Evolutionary conservation across 306 rosid genomes (phyloP).

Genomic region (Inga laurina): DNA sequence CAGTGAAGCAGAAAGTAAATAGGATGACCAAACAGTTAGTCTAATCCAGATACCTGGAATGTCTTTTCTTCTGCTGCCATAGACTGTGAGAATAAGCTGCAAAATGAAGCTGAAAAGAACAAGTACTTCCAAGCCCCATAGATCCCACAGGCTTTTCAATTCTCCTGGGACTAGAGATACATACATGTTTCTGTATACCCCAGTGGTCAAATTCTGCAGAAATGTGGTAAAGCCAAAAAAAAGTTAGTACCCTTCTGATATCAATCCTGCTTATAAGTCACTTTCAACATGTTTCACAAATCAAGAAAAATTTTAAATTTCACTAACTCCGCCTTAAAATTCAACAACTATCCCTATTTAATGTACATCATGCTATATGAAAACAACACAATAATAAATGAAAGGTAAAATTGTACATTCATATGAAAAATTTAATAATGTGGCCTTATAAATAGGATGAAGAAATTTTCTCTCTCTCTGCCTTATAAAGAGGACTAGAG

Average conservation of each 20-base stretch:
- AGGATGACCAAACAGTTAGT: slow-evolving; percentile 58
- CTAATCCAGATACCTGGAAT: slow-evolving; percentile 52
- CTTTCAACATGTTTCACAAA: too few species aligned
- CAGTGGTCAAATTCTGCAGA: slow-evolving; percentile 32
- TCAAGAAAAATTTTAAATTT: too few species aligned
- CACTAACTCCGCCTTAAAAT: too few species aligned
- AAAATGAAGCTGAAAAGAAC: slow-evolving; percentile 48
- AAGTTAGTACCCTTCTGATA: background rate
- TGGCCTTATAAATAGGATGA: too few species aligned
- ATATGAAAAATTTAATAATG: too few species aligned
- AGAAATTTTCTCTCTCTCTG: too few species aligned
- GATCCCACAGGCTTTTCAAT: slow-evolving; percentile 46
- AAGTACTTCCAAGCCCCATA: slow-evolving; percentile 57
- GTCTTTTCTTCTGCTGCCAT: slow-evolving; percentile 61
- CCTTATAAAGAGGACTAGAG: too few species aligned
- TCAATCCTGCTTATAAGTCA: too few species aligned
- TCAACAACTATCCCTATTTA: too few species aligned
- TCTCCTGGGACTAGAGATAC: slow-evolving; percentile 41
- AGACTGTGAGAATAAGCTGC: slow-evolving; percentile 54
- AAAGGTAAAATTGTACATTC: too few species aligned
- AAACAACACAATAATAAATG: too few species aligned
- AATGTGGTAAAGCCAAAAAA: background rate
- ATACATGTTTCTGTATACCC: slow-evolving; percentile 34
- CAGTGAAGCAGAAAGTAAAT: slow-evolving; percentile 51
- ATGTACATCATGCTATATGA: too few species aligned